Evolutionary conservation across 768 basidiomycete genomes (phyloP).

Genomic region (Mycena epipterygia): DNA sequence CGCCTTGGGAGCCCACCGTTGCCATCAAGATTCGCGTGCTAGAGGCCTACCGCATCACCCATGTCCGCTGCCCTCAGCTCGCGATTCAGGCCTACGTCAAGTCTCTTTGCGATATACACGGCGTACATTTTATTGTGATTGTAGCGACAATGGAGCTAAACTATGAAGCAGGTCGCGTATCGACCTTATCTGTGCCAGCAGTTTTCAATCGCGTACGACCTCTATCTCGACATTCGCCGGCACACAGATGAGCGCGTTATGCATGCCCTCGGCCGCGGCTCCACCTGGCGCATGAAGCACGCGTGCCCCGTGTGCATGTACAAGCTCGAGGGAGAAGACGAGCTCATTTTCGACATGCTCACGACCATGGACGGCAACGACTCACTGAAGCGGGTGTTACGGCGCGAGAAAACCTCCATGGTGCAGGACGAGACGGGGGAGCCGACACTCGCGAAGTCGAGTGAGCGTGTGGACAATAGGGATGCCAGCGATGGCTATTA

Average conservation of each 20-base stretch:
- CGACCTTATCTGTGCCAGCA: slow-evolving; percentile 29
- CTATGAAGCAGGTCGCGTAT: not conserved
- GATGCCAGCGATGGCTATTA: slow-evolving; percentile 19
- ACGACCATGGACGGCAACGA: slow-evolving; percentile 43
- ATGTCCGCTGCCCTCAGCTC: slow-evolving; percentile 24
- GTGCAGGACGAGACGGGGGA: slow-evolving; percentile 8
- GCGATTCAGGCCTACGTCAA: slow-evolving; percentile 25
- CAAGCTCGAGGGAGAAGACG: slow-evolving; percentile 38
- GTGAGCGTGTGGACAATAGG: slow-evolving; percentile 20
- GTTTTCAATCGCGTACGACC: slow-evolving; percentile 37
- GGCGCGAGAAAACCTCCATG: not conserved
- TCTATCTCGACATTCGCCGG: slow-evolving; percentile 33
- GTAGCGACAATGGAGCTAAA: not conserved
- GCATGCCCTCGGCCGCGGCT: no score
- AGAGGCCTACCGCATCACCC: not conserved
- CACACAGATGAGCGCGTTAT: slow-evolving; percentile 7
- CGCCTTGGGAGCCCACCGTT: slow-evolving; percentile 16
- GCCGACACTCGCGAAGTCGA: slow-evolving; percentile 7
- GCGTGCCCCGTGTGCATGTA: slow-evolving; percentile 44
- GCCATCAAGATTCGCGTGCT: slow-evolving; percentile 22
- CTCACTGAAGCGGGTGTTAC: slow-evolving; percentile 36
- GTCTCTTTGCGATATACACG: slow-evolving; percentile 1
- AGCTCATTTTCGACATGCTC: slow-evolving; percentile 34
- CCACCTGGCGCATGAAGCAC: slow-evolving; percentile 38
- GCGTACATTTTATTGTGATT: not conserved